Conservation (phyloP, 257 asterid species). For the Solanum commersonii region DNA sequence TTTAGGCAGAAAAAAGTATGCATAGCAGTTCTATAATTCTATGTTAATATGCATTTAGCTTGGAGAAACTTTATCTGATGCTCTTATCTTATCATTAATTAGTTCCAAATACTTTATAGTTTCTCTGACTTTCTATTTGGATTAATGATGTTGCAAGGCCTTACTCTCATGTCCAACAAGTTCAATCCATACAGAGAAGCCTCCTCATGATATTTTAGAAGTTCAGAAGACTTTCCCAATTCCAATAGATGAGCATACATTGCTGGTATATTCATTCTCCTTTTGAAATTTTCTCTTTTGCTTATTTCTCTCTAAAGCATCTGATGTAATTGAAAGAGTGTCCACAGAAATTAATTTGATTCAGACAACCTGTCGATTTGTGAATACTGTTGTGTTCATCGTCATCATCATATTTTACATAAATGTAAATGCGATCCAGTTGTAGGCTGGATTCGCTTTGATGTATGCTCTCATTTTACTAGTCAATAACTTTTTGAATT, state of each 20-base stretch:
- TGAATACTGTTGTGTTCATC: background rate
- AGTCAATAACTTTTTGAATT: background rate
- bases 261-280: slow-evolving; percentile 22
- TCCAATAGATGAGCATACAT: slow-evolving; percentile 38
- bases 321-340: background rate
- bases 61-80: background rate
- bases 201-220: slow-evolving; percentile 40
- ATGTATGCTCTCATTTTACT: background rate
- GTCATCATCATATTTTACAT: background rate
- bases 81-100: background rate
- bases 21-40: background rate
- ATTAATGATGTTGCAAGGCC: slow-evolving; percentile 33
- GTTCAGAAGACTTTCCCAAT: slow-evolving; percentile 54
- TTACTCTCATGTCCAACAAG: slow-evolving; percentile 64
- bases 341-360: background rate
- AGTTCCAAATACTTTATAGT: background rate
- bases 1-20: background rate
- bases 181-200: slow-evolving; percentile 53
- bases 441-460: background rate
- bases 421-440: background rate
- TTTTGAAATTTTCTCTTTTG: background rate
- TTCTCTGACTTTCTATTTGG: background rate
- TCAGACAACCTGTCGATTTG: background rate
- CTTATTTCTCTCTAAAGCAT: background rate
- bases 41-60: background rate